Evolutionary conservation across 805 yeast genomes (phyloP).

Genomic region (Myxozyma vanderwaltii): DNA sequence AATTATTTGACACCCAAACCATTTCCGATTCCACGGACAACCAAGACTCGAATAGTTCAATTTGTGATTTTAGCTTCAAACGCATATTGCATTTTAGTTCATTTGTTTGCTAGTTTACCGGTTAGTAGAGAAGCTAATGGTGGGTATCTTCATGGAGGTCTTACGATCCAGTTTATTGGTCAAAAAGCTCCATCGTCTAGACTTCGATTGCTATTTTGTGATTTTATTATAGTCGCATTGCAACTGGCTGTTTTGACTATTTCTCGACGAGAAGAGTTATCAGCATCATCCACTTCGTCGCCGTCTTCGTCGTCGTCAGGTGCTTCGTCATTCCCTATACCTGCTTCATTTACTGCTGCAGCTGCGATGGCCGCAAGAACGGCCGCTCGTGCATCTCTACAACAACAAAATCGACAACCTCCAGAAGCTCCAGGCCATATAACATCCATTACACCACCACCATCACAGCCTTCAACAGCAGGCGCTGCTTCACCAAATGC

Average conservation of each 20-base stretch:
- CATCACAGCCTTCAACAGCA: background rate
- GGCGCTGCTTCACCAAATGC: background rate
- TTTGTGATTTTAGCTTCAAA: slow-evolving; percentile 19
- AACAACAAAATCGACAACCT: slow-evolving; percentile 1
- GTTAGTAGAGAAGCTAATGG: slow-evolving; percentile 26
- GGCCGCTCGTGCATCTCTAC: slow-evolving; percentile 8
- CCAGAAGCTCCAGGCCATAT: slow-evolving; percentile 1
- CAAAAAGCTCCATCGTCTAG: slow-evolving; percentile 29
- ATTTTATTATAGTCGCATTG: slow-evolving; percentile 13
- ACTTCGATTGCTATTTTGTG: slow-evolving; percentile 12
- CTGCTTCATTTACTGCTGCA: slow-evolving; percentile 16
- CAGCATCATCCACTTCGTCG: no score
- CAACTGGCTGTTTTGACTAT: slow-evolving; percentile 20
- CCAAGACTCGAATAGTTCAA: slow-evolving; percentile 14
- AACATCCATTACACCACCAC: slow-evolving; percentile 7
- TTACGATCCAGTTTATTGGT: slow-evolving; percentile 34
- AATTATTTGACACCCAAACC: slow-evolving; percentile 35
- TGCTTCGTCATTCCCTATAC: background rate
- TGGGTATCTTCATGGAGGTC: slow-evolving; percentile 34
- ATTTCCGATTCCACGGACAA: slow-evolving; percentile 24
- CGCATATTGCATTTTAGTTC: slow-evolving; percentile 26
- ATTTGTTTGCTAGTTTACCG: slow-evolving; percentile 23
- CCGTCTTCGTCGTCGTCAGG: slow-evolving; percentile 7
- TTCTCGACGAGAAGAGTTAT: slow-evolving; percentile 1
- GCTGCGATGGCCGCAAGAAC: slow-evolving; percentile 18